These are phyloP conservation scores for Ceratocystis cubensis DNA, from an alignment of 2,329 filamentous ascomycete genomes.

Conservation along the genomic window DNA sequence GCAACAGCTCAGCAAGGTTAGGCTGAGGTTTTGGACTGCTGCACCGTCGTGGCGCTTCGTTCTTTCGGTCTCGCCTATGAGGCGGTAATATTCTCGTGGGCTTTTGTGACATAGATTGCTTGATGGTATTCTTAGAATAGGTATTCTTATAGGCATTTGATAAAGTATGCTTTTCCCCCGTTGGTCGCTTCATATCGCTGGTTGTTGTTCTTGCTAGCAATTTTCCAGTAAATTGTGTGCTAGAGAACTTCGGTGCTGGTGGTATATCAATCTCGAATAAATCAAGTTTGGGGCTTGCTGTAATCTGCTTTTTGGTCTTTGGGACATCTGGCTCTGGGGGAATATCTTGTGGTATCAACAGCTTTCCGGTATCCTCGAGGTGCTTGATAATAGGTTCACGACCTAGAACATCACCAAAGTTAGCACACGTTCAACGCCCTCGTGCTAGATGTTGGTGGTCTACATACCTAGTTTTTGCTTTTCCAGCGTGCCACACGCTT, in stretches of 20 bases:
- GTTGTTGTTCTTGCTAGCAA: not conserved
- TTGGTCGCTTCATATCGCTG: not conserved
- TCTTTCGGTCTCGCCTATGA: not conserved
- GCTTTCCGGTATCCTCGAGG: not conserved
- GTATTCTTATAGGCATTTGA: not conserved
- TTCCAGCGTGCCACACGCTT: not conserved
- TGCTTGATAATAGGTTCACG: not conserved
- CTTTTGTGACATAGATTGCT: not conserved
- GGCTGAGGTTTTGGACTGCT: not conserved
- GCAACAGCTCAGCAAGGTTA: slow-evolving; percentile 3
- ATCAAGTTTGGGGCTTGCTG: not conserved
- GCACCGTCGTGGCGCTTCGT: not conserved
- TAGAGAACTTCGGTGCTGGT: not conserved
- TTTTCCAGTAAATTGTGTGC: not conserved
- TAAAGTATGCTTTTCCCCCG: not conserved
- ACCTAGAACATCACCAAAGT: not conserved
- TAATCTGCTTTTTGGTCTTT: not conserved
- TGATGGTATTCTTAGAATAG: not conserved
- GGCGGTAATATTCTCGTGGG: not conserved
- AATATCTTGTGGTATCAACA: not conserved
- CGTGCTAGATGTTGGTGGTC: not conserved
- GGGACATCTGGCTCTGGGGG: not conserved
- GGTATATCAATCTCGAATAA: slow-evolving; percentile 2
- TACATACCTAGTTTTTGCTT: not conserved
- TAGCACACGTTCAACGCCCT: not conserved